phyloP scores from a whole-genome alignment of 1,284 basidiomycete genomes.

The Microbotryum silenes-acaulis region DNA sequence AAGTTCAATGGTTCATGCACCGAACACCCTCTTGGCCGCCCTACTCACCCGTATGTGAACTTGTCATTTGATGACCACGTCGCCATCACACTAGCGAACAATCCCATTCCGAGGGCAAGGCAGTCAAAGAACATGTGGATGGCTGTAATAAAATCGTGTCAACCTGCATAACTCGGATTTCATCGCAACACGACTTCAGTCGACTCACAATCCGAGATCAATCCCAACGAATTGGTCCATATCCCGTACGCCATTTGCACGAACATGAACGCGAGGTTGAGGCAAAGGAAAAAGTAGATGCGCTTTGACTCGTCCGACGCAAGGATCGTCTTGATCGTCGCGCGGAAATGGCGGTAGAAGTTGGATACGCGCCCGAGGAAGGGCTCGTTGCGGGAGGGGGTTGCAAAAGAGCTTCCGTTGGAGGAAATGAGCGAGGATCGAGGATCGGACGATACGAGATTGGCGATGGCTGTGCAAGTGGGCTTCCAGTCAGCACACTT shows the following conservation, averaged over 20 bases:
- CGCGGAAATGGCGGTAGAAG: slow-evolving; percentile 32
- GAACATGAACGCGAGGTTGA: slow-evolving; percentile 94
- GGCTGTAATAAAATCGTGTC: slow-evolving; percentile 49
- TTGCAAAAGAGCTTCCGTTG: neutral
- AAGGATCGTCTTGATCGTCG: slow-evolving; percentile 68
- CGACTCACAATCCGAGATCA: slow-evolving; percentile 86
- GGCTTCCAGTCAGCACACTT: neutral
- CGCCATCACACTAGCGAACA: slow-evolving; percentile 95
- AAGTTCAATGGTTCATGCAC: neutral
- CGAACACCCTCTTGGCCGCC: too few species aligned
- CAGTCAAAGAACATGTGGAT: slow-evolving; percentile 99
- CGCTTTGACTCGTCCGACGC: slow-evolving; percentile 83
- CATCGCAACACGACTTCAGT: neutral
- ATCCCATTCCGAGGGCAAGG: slow-evolving; percentile 89
- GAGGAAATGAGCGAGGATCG: slow-evolving; percentile 18
- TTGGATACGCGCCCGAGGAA: slow-evolving; percentile 21
- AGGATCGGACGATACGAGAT: slow-evolving; percentile 33
- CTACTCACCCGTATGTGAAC: slow-evolving; percentile 83
- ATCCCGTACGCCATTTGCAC: slow-evolving; percentile 65
- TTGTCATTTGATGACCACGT: slow-evolving; percentile 90
- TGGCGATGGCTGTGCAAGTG: slow-evolving; percentile 25
- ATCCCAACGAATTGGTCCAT: slow-evolving; percentile 92
- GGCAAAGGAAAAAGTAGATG: slow-evolving; percentile 92
- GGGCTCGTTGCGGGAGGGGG: slow-evolving; percentile 4
- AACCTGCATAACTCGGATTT: neutral